These are phyloP conservation scores for Pseudofabraea citricarpa DNA, from an alignment of 2,329 filamentous ascomycete genomes.

Conservation along the genomic window DNA sequence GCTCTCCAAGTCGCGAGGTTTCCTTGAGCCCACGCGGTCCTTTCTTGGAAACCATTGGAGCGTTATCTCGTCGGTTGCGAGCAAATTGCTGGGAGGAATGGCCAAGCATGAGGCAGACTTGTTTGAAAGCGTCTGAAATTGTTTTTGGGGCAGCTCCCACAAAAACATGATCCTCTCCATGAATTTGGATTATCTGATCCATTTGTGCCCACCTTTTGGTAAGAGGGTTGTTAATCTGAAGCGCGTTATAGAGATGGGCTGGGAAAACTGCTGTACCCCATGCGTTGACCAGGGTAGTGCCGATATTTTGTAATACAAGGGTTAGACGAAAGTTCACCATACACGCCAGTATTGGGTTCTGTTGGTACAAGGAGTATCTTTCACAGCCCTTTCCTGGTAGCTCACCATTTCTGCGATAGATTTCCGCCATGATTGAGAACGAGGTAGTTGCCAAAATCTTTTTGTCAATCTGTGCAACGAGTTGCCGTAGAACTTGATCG, in stretches of 20 bases:
- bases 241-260: conserved; percentile 9
- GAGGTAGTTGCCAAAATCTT: no score
- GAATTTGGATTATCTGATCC: conserved; percentile 3
- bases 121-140: conserved; percentile 4
- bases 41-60: conserved; percentile 2
- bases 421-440: no score
- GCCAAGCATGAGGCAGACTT: conserved; percentile 5
- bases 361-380: conserved; percentile 9
- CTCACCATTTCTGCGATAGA: no score
- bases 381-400: no score
- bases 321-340: conserved; percentile 4
- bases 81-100: conserved; percentile 3
- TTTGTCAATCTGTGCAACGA: no score
- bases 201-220: conserved; percentile 6
- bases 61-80: neutral
- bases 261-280: conserved; percentile 6
- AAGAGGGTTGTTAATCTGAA: conserved; percentile 1
- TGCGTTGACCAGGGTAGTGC: neutral
- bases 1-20: neutral
- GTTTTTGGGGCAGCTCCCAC: conserved; percentile 2
- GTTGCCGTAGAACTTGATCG: neutral
- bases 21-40: conserved; percentile 4
- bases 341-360: conserved; percentile 11
- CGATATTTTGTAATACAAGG: neutral
- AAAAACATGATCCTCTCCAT: conserved; percentile 8